phyloP scores from a whole-genome alignment of 345 rosid genomes.

The Alliaria petiolata region DNA sequence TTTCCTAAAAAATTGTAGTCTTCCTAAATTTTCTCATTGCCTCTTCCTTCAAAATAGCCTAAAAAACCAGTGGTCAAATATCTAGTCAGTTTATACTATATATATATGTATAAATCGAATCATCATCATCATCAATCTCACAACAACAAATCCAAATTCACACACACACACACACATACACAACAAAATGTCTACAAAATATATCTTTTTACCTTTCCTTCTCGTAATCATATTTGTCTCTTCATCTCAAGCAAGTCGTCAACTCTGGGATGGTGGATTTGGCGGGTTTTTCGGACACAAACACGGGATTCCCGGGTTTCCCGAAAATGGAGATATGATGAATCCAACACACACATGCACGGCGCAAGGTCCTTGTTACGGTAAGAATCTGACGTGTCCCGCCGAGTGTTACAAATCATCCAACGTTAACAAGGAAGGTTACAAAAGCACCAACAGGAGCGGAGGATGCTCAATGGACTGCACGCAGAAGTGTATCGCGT shows the following conservation, averaged over 20 bases:
- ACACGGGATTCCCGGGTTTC: background rate
- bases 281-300: background rate
- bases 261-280: constrained; percentile 11
- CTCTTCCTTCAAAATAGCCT: background rate
- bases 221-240: constrained; percentile 13
- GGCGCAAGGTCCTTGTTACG: constrained; percentile 20
- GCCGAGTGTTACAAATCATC: constrained; percentile 21
- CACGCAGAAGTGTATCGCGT: constrained; percentile 3
- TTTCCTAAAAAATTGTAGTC: constrained; percentile 13
- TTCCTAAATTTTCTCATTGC: constrained; percentile 14
- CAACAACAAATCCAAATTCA: background rate
- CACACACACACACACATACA: background rate
- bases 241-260: constrained; percentile 24
- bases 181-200: constrained; percentile 17
- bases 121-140: background rate
- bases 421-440: constrained; percentile 14
- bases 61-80: background rate
- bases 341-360: constrained; percentile 1
- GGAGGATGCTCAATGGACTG: constrained; percentile 33
- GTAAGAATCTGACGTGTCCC: constrained; percentile 23
- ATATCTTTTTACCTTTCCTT: background rate
- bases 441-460: constrained; percentile 4
- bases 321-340: background rate
- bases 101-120: background rate
- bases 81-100: background rate